phyloP scores from a whole-genome alignment of 139 green algal species.

The Coelastrella sp. region DNA sequence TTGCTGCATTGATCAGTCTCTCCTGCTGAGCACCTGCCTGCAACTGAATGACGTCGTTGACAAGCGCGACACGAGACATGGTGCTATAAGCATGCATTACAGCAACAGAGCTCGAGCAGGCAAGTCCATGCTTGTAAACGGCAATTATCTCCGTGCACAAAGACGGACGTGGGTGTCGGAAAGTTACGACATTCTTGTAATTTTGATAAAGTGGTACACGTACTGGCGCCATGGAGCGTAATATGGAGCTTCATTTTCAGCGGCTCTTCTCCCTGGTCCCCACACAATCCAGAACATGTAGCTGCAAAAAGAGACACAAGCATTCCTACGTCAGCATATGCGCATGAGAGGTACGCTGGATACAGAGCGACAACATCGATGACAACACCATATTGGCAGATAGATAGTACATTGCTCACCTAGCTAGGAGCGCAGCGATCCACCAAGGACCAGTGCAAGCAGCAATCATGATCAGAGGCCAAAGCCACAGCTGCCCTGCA shows the following conservation, averaged over 20 bases:
- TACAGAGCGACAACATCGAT: background rate
- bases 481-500: slow-evolving; percentile 40
- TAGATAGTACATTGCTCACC: background rate
- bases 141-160: too few species aligned
- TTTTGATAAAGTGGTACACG: background rate
- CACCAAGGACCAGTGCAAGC: slow-evolving; percentile 13
- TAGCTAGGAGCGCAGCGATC: background rate
- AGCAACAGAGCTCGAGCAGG: too few species aligned
- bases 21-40: too few species aligned
- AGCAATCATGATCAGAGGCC: slow-evolving; percentile 30
- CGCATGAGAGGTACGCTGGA: background rate
- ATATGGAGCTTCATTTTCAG: slow-evolving; percentile 28
- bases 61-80: too few species aligned
- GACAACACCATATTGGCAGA: background rate
- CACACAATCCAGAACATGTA: slow-evolving; percentile 39
- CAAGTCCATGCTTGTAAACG: too few species aligned
- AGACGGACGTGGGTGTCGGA: too few species aligned
- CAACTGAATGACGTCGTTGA: too few species aligned
- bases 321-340: background rate
- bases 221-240: slow-evolving; percentile 35
- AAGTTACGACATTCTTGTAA: background rate
- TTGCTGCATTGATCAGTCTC: too few species aligned
- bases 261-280: slow-evolving; percentile 28
- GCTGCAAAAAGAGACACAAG: background rate
- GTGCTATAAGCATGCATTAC: too few species aligned